These are phyloP conservation scores for Phytophthora pseudosyringae DNA, from an alignment of 352 stramenopile species.

Conservation along the genomic window DNA sequence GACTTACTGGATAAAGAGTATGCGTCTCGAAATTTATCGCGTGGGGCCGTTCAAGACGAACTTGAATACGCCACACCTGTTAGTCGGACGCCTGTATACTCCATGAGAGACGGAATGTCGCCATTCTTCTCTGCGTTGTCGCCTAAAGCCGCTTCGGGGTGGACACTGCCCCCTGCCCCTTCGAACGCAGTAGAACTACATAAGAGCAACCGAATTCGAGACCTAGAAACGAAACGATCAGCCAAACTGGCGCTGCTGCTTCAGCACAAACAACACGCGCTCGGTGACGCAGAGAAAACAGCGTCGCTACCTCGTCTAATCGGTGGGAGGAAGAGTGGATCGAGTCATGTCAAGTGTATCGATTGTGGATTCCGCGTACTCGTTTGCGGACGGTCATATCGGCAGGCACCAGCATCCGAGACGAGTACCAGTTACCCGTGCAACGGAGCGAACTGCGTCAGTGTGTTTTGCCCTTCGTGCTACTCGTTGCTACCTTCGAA, in stretches of 20 bases:
- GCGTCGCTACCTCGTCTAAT: slow-evolving; percentile 67
- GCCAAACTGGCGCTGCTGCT: slow-evolving; percentile 48
- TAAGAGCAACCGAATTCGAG: slow-evolving; percentile 58
- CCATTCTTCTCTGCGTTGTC: slow-evolving; percentile 12
- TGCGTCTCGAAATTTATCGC: slow-evolving; percentile 9
- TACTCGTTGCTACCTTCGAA: slow-evolving; percentile 48
- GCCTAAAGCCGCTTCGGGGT: slow-evolving; percentile 6
- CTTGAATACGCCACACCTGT: slow-evolving; percentile 4
- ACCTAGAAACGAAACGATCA: slow-evolving; percentile 68
- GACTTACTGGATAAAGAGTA: slow-evolving; percentile 41
- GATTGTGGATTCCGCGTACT: slow-evolving; percentile 58
- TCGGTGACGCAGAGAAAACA: slow-evolving; percentile 64
- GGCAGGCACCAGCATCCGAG: not conserved
- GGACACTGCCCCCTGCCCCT: slow-evolving; percentile 2
- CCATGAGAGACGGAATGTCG: slow-evolving; percentile 9
- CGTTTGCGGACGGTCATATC: slow-evolving; percentile 37
- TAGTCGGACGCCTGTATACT: slow-evolving; percentile 14
- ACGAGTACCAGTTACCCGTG: slow-evolving; percentile 35
- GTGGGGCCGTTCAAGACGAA: slow-evolving; percentile 6
- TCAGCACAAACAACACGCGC: slow-evolving; percentile 61
- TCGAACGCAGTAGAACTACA: slow-evolving; percentile 44
- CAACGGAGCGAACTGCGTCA: slow-evolving; percentile 63
- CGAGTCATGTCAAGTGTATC: slow-evolving; percentile 55
- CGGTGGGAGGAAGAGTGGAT: slow-evolving; percentile 75
- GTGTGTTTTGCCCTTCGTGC: slow-evolving; percentile 63